Conservation (phyloP, 441 rosid species). For the Pelargonium citronellum region DNA sequence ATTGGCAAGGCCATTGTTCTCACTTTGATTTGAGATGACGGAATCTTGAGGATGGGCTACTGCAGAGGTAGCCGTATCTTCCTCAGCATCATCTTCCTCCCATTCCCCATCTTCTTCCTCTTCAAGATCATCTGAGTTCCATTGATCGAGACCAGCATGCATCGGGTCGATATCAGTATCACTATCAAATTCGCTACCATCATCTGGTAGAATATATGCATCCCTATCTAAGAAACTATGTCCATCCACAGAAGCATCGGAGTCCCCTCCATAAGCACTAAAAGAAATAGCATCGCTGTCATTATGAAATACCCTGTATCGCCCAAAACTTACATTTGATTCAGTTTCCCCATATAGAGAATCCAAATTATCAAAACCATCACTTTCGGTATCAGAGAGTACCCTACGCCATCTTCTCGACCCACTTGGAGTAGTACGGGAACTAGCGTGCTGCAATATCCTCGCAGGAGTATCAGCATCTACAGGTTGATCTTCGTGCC, state of each 20-base stretch:
- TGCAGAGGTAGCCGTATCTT: slow-evolving; percentile 31
- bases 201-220: slow-evolving; percentile 39
- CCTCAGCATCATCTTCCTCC: slow-evolving; percentile 57
- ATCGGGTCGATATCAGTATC: slow-evolving; percentile 93
- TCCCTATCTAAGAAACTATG: slow-evolving; percentile 47
- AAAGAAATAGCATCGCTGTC: slow-evolving; percentile 70
- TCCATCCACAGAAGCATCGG: slow-evolving; percentile 71
- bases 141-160: slow-evolving; percentile 70
- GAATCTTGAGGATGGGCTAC: slow-evolving; percentile 27
- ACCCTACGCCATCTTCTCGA: slow-evolving; percentile 58
- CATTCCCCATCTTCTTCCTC: slow-evolving; percentile 57
- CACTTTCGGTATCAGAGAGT: slow-evolving; percentile 74
- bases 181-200: slow-evolving; percentile 51
- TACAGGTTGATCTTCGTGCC: slow-evolving; percentile 36
- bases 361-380: slow-evolving; percentile 53
- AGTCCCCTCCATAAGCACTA: slow-evolving; percentile 66
- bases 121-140: slow-evolving; percentile 62
- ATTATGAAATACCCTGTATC: slow-evolving; percentile 40
- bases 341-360: slow-evolving; percentile 57
- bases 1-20: slow-evolving; percentile 35
- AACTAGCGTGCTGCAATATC: slow-evolving; percentile 36
- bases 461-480: slow-evolving; percentile 38
- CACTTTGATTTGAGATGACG: slow-evolving; percentile 43
- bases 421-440: slow-evolving; percentile 52
- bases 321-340: slow-evolving; percentile 53